These are phyloP conservation scores for Cyclotella sp. DNA, from an alignment of 108 stramenopile genomes.

Conservation along the genomic window DNA sequence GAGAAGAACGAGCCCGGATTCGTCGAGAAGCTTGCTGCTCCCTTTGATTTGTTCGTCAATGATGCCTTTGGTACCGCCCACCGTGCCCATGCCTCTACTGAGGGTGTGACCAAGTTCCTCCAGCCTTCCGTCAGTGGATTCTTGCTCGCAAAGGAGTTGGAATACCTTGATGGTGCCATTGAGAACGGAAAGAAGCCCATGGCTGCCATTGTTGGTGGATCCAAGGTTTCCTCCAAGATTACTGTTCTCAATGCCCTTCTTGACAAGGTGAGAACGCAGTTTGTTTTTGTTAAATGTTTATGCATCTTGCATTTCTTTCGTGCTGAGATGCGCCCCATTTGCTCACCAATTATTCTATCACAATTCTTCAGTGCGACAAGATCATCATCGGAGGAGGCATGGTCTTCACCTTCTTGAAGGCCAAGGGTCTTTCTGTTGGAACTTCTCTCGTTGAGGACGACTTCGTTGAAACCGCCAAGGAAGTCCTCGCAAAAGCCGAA, in stretches of 20 bases:
- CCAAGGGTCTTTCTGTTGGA: constrained; percentile 93
- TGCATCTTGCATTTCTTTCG: too few relatives aligned
- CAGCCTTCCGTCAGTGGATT: constrained; percentile 91
- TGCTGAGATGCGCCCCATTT: too few relatives aligned
- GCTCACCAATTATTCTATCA: too few relatives aligned
- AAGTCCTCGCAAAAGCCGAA: constrained; percentile 91
- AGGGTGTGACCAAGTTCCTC: constrained; percentile 98
- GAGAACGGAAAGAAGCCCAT: constrained; percentile 96
- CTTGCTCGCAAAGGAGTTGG: constrained; percentile 98
- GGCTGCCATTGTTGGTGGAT: constrained; percentile 99
- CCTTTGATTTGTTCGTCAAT: constrained; percentile 96
- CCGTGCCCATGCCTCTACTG: constrained; percentile 99
- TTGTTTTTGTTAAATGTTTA: not conserved
- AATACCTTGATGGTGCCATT: constrained; percentile 98
- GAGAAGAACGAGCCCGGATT: constrained; percentile 92
- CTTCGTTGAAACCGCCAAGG: constrained; percentile 97
- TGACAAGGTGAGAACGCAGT: constrained; percentile 66
- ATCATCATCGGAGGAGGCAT: constrained; percentile 99
- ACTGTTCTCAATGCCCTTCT: constrained; percentile 98
- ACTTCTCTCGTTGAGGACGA: constrained; percentile 97
- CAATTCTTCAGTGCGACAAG: constrained; percentile 91
- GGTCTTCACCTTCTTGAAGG: constrained; percentile 99
- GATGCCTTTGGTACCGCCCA: constrained; percentile 99
- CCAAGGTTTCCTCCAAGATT: constrained; percentile 99
- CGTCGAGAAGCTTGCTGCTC: constrained; percentile 93